phyloP scores from a whole-genome alignment of 805 yeast genomes.

The Candida tibetensis region DNA sequence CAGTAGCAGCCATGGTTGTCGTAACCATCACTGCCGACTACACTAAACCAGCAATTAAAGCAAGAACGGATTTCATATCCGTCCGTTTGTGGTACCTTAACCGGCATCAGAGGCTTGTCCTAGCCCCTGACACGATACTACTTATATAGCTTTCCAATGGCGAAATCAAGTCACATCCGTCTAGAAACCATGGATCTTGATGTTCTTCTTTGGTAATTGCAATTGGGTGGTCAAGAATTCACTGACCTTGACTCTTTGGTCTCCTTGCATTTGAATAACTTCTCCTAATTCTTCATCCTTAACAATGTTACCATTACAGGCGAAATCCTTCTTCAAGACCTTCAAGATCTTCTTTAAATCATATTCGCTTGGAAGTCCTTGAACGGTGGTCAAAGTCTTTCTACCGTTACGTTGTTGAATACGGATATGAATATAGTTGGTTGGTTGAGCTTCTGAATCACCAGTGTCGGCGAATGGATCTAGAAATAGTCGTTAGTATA shows the following conservation, averaged over 20 bases:
- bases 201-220: slow-evolving; percentile 90
- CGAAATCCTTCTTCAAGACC: slow-evolving; percentile 95
- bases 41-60: too few relatives aligned
- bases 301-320: slow-evolving; percentile 97
- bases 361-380: slow-evolving; percentile 93
- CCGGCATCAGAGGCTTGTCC: too few relatives aligned
- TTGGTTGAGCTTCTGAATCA: slow-evolving; percentile 96
- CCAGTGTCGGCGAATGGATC: slow-evolving; percentile 99
- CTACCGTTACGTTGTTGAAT: slow-evolving; percentile 99
- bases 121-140: too few relatives aligned
- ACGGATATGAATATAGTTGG: slow-evolving; percentile 95
- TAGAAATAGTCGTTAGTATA: slow-evolving; percentile 15
- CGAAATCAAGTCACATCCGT: too few relatives aligned
- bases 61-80: too few relatives aligned
- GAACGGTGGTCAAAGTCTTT: slow-evolving; percentile 96
- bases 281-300: slow-evolving; percentile 96
- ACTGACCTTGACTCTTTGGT: slow-evolving; percentile 94
- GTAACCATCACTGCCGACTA: too few relatives aligned
- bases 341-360: slow-evolving; percentile 91
- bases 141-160: too few relatives aligned
- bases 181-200: slow-evolving; percentile 97
- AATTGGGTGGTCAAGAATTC: slow-evolving; percentile 86
- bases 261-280: slow-evolving; percentile 97
- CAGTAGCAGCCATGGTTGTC: too few relatives aligned
- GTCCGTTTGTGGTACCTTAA: too few relatives aligned